Evolutionary conservation across 2,329 filamentous ascomycete species (phyloP).

Genomic region (Pestalotiopsis sp.): DNA sequence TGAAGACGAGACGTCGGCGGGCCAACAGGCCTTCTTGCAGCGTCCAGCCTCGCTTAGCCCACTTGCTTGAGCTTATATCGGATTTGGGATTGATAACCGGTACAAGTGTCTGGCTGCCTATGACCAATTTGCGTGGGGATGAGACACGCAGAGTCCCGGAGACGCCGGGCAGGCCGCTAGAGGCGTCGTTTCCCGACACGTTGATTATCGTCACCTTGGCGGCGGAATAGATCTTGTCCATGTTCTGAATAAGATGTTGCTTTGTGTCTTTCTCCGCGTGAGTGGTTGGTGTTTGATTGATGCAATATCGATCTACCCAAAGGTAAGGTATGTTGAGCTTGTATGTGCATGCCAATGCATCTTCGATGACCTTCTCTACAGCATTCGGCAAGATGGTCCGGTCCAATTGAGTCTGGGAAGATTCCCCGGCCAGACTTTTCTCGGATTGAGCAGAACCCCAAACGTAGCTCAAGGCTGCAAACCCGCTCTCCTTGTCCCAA

Average conservation of each 20-base stretch:
- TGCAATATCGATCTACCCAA: background rate
- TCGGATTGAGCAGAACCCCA: background rate
- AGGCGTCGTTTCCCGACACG: background rate
- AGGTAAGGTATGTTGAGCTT: background rate
- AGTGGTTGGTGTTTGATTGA: background rate
- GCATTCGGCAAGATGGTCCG: background rate
- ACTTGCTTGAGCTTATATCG: background rate
- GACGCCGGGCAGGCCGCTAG: background rate
- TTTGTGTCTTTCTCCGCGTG: background rate
- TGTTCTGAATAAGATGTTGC: background rate
- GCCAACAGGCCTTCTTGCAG: background rate
- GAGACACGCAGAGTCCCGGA: background rate
- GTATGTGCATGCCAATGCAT: background rate
- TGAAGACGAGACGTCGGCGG: background rate
- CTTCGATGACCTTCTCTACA: background rate
- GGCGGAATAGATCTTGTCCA: background rate
- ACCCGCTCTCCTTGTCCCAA: background rate
- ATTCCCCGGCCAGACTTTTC: too few relatives aligned
- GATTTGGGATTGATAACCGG: background rate
- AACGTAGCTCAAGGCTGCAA: background rate
- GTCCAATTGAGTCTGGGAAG: background rate
- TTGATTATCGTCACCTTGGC: background rate
- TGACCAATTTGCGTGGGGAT: accelerated
- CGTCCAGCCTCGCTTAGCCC: background rate
- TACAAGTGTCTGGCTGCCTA: background rate